Base-by-base conservation (phyloP, 2,329 filamentous ascomycete genomes). In the Didymellaceae sp. region DNA sequence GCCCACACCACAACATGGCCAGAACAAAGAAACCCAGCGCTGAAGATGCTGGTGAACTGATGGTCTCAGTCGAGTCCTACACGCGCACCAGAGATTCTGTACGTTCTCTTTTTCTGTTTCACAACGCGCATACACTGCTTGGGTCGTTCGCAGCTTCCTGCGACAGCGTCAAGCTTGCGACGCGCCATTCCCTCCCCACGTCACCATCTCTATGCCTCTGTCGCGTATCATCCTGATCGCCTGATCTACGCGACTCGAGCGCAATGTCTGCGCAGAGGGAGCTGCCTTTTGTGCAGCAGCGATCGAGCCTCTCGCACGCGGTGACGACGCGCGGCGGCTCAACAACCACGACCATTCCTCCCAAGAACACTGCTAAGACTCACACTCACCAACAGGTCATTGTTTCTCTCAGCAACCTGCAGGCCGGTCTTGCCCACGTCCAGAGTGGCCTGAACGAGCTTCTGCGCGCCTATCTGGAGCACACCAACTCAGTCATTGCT, bases 381-480 rank as follows among this genome's bases (percentile, higher is more conserved):
- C 34, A 33, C 46, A 35, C 24, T 41, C 32, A 45, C 49, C 45
- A 52, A 20, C 71, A 93, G 89, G 86, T 93, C 59, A 84, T 90
- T 63, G 82, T 89, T 67, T 85, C 90, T 47, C 86, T 96, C 59
- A 85, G 87, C 58, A 89, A 87, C 51, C 87, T 97, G 41, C 85
- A 92, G 67, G 85, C 87, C 7, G 65, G 67, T 34, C 69, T 72
- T 33, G 55, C 63, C 32, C 64, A 71, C 45, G 68, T 71, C 45
- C 70, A 72, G 47, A 67, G 66, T 54, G 83, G 91, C 31, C 86
- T 96, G 70, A 87, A 89, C 67, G 87, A 86, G 52, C 87, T 96
- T 64, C 87, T 89, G 58, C 83, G 85, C 66, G 90, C 92, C 63
- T 96, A 96, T 76, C 84, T 95, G 68, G 88, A 90, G 70, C 91